Percentiles rank a stretch among this genome's conserved stretches.
phyloP scores from a whole-genome alignment of 2,329 filamentous ascomycete genomes.

The Diaporthe batatas region DNA sequence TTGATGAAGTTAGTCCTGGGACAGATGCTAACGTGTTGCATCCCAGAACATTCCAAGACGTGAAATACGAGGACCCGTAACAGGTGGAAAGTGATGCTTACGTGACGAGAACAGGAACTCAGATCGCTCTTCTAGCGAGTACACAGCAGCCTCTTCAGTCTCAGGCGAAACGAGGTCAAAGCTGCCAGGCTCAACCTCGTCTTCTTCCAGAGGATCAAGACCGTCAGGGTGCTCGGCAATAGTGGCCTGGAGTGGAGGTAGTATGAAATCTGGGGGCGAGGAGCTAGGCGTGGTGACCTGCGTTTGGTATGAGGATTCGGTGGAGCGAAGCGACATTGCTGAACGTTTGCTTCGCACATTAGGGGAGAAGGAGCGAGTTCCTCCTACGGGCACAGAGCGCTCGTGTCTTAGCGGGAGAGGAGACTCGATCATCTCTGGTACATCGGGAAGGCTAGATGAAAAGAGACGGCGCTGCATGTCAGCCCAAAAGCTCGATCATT shows the following conservation, averaged over 20 bases:
- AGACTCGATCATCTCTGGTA: constrained; percentile 3
- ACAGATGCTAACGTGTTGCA: too few species aligned
- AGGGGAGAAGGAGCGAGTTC: not conserved
- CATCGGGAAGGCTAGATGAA: not conserved
- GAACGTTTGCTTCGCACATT: constrained; percentile 8
- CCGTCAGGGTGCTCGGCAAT: not conserved
- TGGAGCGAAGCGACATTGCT: not conserved
- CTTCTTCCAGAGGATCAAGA: constrained; percentile 54
- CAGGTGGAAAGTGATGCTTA: too few species aligned
- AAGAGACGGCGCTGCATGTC: not conserved
- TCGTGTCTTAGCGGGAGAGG: not conserved
- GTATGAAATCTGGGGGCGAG: not conserved
- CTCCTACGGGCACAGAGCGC: not conserved
- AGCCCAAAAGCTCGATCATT: not conserved
- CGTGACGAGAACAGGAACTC: constrained; percentile 74
- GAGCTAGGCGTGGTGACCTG: constrained; percentile 15
- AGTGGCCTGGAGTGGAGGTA: constrained; percentile 6
- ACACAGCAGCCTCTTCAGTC: constrained; percentile 48
- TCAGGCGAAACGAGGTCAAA: constrained; percentile 60
- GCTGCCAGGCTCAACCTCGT: constrained; percentile 64
- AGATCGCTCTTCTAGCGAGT: constrained; percentile 71
- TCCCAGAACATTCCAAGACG: too few species aligned
- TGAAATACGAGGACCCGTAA: too few species aligned
- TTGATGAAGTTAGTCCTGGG: too few species aligned
- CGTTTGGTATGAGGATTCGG: constrained; percentile 1